Conservation (phyloP, 306 rosid genomes). For the Betula pendula region DNA sequence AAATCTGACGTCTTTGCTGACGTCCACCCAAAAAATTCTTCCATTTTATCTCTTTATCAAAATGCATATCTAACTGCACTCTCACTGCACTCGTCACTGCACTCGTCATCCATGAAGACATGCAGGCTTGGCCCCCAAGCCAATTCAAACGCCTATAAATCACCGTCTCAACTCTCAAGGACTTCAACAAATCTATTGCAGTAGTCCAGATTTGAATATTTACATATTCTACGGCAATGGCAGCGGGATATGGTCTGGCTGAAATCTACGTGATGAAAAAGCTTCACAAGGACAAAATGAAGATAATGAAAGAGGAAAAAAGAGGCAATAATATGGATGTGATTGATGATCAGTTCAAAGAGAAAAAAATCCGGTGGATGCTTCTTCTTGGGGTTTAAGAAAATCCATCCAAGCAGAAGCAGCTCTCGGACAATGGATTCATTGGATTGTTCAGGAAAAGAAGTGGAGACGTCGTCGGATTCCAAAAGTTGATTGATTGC, state of each 20-base stretch:
- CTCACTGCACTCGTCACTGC: neutral
- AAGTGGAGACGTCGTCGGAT: conserved; percentile 2
- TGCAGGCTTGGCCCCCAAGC: conserved; percentile 9
- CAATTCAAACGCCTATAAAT: neutral
- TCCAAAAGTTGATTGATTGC: neutral
- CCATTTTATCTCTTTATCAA: too few relatives aligned
- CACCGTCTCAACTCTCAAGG: too few relatives aligned
- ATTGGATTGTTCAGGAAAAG: neutral
- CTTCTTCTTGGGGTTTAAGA: conserved; percentile 41
- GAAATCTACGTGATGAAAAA: conserved; percentile 46
- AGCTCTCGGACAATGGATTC: conserved; percentile 11
- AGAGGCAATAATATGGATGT: conserved; percentile 14
- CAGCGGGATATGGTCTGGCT: conserved; percentile 32
- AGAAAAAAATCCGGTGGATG: conserved; percentile 34
- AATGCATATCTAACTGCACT: too few relatives aligned
- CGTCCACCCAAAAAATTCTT: neutral
- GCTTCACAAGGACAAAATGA: conserved; percentile 46
- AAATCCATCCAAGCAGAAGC: neutral
- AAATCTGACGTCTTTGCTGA: neutral
- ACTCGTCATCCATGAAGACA: neutral
- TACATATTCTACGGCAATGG: neutral
- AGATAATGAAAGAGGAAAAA: conserved; percentile 25
- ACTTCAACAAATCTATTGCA: too few relatives aligned
- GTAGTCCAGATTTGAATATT: too few relatives aligned
- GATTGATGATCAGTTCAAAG: neutral